Evolutionary conservation across 129 eudicot genomes (phyloP).

Genomic region (Rutidosis leptorrhynchoides): DNA sequence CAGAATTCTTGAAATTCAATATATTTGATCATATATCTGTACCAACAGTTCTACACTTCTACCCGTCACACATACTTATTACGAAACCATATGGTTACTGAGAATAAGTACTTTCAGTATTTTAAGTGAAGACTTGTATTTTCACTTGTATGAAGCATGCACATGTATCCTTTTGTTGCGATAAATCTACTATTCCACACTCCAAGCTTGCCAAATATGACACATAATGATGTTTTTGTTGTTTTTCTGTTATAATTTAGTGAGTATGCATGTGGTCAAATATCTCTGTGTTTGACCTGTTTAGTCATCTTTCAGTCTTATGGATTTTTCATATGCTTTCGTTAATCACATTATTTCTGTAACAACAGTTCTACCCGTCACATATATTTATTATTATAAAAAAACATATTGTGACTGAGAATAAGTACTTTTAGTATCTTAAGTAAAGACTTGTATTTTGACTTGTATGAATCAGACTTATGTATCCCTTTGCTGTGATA

Average conservation of each 20-base stretch:
- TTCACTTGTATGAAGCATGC: neutral
- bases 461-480: too few relatives aligned
- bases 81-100: constrained; percentile 3
- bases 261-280: neutral
- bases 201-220: neutral
- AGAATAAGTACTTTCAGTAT: neutral
- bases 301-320: neutral
- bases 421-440: too few relatives aligned
- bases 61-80: neutral
- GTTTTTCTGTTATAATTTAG: neutral
- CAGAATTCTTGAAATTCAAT: neutral
- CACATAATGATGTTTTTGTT: neutral
- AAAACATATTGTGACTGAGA: too few relatives aligned
- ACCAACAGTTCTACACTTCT: constrained; percentile 1
- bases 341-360: neutral
- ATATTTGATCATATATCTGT: neutral
- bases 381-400: too few relatives aligned
- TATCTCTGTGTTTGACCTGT: constrained; percentile 10
- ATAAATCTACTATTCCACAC: neutral
- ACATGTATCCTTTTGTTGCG: neutral
- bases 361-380: too few relatives aligned
- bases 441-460: too few relatives aligned
- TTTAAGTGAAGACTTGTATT: neutral
- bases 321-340: neutral
- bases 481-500: too few relatives aligned